phyloP scores from a whole-genome alignment of 495 filamentous ascomycete species.

The Annulohypoxylon maeteangense region DNA sequence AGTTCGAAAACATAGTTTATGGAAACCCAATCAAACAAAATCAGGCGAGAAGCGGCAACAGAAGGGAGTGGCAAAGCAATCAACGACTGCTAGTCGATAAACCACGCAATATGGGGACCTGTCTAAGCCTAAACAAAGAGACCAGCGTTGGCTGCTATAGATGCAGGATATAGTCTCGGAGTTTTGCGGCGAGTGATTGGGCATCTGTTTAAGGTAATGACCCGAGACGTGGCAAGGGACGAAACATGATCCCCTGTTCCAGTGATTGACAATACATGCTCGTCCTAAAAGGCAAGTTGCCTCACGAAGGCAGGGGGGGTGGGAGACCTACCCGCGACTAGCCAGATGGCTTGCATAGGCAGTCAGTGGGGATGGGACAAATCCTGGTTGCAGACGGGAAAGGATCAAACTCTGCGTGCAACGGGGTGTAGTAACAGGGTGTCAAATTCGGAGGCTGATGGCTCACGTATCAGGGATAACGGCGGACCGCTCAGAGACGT shows the following conservation, averaged over 20 bases:
- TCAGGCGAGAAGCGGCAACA: slow-evolving; percentile 38
- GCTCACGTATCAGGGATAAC: slow-evolving; percentile 41
- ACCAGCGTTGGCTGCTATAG: slow-evolving; percentile 32
- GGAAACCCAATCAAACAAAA: slow-evolving; percentile 43
- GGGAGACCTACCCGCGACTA: slow-evolving; percentile 47
- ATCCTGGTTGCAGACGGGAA: slow-evolving; percentile 52
- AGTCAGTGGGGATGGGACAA: slow-evolving; percentile 46
- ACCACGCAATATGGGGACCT: slow-evolving; percentile 36
- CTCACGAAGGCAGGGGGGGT: slow-evolving; percentile 34
- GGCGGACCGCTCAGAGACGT: slow-evolving; percentile 31
- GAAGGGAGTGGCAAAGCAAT: slow-evolving; percentile 41
- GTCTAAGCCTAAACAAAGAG: slow-evolving; percentile 35
- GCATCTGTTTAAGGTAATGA: slow-evolving; percentile 42
- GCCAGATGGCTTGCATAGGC: slow-evolving; percentile 51
- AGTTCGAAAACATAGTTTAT: slow-evolving; percentile 30
- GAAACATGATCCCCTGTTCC: slow-evolving; percentile 49
- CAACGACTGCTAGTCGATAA: slow-evolving; percentile 36
- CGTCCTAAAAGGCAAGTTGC: slow-evolving; percentile 48
- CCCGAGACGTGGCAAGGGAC: slow-evolving; percentile 48
- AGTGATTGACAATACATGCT: slow-evolving; percentile 51
- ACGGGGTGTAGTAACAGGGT: slow-evolving; percentile 46
- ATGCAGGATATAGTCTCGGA: slow-evolving; percentile 39
- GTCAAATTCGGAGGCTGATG: slow-evolving; percentile 50
- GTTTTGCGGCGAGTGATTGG: slow-evolving; percentile 35
- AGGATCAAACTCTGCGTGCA: slow-evolving; percentile 48